Percentiles rank a stretch among this genome's conserved stretches.
phyloP scores from a whole-genome alignment of 768 basidiomycete species.

The Trametes maxima region DNA sequence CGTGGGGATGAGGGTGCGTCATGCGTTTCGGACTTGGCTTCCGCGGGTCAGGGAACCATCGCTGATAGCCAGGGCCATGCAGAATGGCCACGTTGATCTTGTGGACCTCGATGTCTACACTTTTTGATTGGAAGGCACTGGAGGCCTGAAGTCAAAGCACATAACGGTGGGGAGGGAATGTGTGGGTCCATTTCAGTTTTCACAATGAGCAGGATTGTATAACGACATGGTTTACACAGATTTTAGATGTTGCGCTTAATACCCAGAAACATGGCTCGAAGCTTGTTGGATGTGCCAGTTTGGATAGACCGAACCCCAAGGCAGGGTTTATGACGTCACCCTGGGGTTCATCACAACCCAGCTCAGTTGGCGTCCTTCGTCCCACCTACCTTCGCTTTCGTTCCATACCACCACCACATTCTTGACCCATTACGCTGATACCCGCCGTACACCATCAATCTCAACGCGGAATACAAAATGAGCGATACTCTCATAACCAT shows the following conservation, averaged over 20 bases:
- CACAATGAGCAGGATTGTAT: too few relatives aligned
- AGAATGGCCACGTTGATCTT: conserved; percentile 33
- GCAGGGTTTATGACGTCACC: conserved; percentile 1
- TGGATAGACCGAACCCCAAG: background rate
- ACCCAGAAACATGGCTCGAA: too few relatives aligned
- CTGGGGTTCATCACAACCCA: background rate
- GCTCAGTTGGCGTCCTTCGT: background rate
- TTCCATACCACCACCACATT: background rate
- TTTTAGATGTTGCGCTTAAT: too few relatives aligned
- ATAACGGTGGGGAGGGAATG: too few relatives aligned
- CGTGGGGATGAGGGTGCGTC: conserved; percentile 43
- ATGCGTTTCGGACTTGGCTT: background rate
- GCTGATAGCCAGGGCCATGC: background rate
- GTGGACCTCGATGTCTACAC: conserved; percentile 40
- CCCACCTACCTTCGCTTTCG: background rate
- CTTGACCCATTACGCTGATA: background rate
- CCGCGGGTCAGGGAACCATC: background rate
- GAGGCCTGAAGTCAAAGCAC: too few relatives aligned
- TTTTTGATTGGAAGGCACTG: conserved; percentile 27
- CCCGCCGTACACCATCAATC: background rate
- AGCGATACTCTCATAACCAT: conserved; percentile 19
- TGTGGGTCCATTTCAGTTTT: too few relatives aligned
- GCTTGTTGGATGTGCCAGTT: background rate
- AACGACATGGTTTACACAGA: too few relatives aligned
- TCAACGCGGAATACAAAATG: background rate